Percentiles rank a stretch among this genome's conserved stretches.
Evolutionary conservation across 192 early-diverging fungal species (phyloP).

Genomic region (Spizellomyces sp.): DNA sequence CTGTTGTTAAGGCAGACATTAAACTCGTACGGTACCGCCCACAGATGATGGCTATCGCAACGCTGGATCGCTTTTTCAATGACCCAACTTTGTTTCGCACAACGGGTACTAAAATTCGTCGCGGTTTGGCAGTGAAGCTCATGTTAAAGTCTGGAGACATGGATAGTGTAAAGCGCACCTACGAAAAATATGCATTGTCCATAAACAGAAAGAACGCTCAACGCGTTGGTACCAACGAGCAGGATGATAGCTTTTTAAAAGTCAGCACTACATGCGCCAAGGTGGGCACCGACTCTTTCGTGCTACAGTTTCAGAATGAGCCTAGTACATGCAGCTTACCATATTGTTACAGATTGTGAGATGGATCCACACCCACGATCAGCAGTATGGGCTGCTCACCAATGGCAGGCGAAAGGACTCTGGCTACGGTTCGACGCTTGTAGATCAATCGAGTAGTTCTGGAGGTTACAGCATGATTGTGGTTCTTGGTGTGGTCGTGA

Average conservation of each 20-base stretch:
- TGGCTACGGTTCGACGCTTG: neutral
- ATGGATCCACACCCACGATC: conserved; percentile 22
- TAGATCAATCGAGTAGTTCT: neutral
- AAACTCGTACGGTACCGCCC: neutral
- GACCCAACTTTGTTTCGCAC: conserved; percentile 77
- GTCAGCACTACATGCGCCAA: conserved; percentile 45
- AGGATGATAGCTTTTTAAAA: conserved; percentile 41
- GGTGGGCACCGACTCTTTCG: conserved; percentile 33
- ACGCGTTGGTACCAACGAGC: conserved; percentile 32
- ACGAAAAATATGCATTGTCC: conserved; percentile 40
- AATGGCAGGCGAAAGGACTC: neutral
- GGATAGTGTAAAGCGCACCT: conserved; percentile 45
- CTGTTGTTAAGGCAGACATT: conserved; percentile 4
- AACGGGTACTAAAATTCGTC: conserved; percentile 86
- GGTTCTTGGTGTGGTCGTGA: conserved; percentile 5
- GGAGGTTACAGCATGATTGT: neutral
- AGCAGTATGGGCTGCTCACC: neutral
- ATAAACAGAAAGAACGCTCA: conserved; percentile 36
- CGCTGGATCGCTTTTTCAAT: conserved; percentile 84
- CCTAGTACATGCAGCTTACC: too few species aligned
- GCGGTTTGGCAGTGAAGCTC: conserved; percentile 52
- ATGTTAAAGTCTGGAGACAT: conserved; percentile 43
- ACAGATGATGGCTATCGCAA: conserved; percentile 91
- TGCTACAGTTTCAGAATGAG: too few species aligned
- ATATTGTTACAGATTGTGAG: conserved; percentile 28